These are phyloP conservation scores for Carpinus viminea DNA, from an alignment of 306 rosid genomes.

Conservation along the genomic window DNA sequence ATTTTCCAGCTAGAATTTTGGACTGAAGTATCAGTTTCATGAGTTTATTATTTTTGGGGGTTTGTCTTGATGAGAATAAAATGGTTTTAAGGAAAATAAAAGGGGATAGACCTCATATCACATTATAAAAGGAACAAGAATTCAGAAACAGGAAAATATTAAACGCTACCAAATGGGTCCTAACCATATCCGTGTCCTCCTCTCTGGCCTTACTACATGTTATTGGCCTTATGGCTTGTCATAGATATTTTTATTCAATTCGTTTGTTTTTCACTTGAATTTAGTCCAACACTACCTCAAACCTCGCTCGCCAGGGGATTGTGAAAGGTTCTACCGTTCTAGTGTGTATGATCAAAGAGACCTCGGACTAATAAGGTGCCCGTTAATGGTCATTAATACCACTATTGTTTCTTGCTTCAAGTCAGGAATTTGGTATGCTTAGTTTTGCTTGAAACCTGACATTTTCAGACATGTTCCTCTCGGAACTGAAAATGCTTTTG, in stretches of 20 bases:
- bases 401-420: constrained; percentile 20
- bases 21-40: neutral
- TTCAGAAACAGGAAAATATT: neutral
- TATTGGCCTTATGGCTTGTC: neutral
- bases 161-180: neutral
- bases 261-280: neutral
- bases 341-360: neutral
- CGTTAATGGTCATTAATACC: neutral
- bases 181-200: neutral
- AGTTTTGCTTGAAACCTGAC: constrained; percentile 10
- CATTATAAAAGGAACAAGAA: neutral
- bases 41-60: neutral
- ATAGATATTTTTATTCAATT: neutral
- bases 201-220: neutral
- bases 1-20: neutral
- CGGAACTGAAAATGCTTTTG: constrained; percentile 20
- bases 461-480: neutral
- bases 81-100: neutral
- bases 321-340: neutral
- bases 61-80: neutral
- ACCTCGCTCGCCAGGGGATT: neutral
- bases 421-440: neutral
- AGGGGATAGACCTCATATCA: neutral
- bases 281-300: neutral
- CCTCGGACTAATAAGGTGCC: neutral